Evolutionary conservation across 345 rosid genomes (phyloP), one percentile per base, ranked within the genome.

Genomic region (Barbarea vulgaris): DNA sequence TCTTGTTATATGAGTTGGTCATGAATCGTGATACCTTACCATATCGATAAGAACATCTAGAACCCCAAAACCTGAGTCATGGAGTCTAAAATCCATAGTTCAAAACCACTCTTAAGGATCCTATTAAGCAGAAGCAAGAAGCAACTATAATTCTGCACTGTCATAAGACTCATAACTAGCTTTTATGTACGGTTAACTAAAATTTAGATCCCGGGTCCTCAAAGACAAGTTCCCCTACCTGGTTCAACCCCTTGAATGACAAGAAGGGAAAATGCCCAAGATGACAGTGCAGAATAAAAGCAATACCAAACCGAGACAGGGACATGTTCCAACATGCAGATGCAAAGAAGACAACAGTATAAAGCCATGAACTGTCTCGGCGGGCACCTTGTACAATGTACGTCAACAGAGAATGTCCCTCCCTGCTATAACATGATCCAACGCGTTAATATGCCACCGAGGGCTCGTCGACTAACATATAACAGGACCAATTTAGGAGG

Each of bases 401-500:
- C 71, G 82, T 76, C 81, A 67, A 76, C 64, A 75, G 82, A 80
- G 50, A 86, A 76, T 72, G 77, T 68, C 75, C 78, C 84, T 82
- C 90, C 86, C 93, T 81, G 87, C 86, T 79, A 63, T 63, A 83
- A 82, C 84, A 85, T 67, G 85, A 87, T 85, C 83, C 90, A 81
- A 72, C 50, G 57, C 34, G 63, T 78, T 76, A 81, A 84, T 82
- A 77, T 70, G 60, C 48, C 64, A 84, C 84, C 3, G 25, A 80
- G 70, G 83, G 77, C 75, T 70, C 74, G 67, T 56, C 51, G 74
- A 64, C 77, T 62, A 83, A 46, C 31, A 72, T 18, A 80, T 55
- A 79, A 70, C 63, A 79, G 60, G 58, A 72, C 69, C 77, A 73
- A 71, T 79, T 79, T 46, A 22, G 70, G 80, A 77, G 70, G 80